Evolutionary conservation across 345 rosid genomes (phyloP).

Genomic region (Acer yangbiense): DNA sequence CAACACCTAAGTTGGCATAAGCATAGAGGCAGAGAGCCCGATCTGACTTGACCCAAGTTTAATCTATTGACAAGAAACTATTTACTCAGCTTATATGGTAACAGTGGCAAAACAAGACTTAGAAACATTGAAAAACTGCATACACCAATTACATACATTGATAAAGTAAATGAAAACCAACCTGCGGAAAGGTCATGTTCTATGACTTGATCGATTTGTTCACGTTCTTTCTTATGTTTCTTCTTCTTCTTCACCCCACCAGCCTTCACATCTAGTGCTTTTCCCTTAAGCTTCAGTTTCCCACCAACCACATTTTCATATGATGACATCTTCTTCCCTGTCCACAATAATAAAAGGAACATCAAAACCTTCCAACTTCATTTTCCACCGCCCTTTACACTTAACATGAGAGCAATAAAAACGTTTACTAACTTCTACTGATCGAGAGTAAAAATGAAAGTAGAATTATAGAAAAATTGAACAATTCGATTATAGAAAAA

Average conservation of each 20-base stretch:
- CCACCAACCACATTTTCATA: slow-evolving; percentile 81
- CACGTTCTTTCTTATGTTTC: slow-evolving; percentile 54
- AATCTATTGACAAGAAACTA: not conserved
- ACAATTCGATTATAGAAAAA: too few relatives aligned
- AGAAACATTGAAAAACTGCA: not conserved
- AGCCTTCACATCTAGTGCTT: slow-evolving; percentile 88
- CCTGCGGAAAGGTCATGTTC: slow-evolving; percentile 52
- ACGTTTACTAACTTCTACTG: too few relatives aligned
- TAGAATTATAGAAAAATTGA: too few relatives aligned
- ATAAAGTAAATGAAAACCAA: slow-evolving; percentile 7
- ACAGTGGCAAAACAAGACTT: not conserved
- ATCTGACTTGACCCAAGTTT: not conserved
- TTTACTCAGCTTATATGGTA: not conserved
- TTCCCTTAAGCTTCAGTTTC: slow-evolving; percentile 91
- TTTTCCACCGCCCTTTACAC: not conserved
- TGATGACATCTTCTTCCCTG: slow-evolving; percentile 58
- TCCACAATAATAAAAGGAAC: not conserved
- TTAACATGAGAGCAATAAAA: not conserved
- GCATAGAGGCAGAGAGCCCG: not conserved
- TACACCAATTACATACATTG: not conserved
- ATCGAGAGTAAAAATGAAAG: too few relatives aligned
- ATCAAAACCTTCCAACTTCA: not conserved
- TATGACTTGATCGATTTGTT: slow-evolving; percentile 11
- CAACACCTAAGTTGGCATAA: not conserved
- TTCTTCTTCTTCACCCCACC: slow-evolving; percentile 86